Percentiles rank a stretch among this genome's conserved stretches.
Conservation (phyloP, 768 basidiomycete genomes). For the Boletus barrowsii region DNA sequence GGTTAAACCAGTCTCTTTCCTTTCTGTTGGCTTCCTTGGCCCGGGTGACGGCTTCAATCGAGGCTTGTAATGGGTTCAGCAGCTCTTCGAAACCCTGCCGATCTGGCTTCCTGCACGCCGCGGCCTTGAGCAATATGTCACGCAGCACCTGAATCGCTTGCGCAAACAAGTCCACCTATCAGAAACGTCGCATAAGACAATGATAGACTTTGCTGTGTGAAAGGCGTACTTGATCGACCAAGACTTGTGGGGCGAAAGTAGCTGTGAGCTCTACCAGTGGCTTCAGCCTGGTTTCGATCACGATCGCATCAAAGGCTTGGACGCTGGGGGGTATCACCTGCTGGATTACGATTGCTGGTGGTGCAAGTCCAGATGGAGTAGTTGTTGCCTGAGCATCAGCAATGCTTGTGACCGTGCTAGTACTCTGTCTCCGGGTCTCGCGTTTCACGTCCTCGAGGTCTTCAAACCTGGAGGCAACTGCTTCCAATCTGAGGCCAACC, state of each 20-base stretch:
- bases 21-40: slow-evolving; percentile 79
- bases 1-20: slow-evolving; percentile 79
- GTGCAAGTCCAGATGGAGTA: slow-evolving; percentile 32
- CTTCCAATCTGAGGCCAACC: slow-evolving; percentile 66
- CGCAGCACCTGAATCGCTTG: slow-evolving; percentile 66
- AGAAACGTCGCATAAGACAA: slow-evolving; percentile 5
- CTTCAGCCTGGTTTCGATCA: slow-evolving; percentile 71
- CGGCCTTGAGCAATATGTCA: slow-evolving; percentile 62
- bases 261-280: slow-evolving; percentile 72
- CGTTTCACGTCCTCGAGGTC: slow-evolving; percentile 67
- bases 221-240: slow-evolving; percentile 72
- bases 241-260: slow-evolving; percentile 61
- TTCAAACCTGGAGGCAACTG: slow-evolving; percentile 90
- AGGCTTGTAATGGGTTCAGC: slow-evolving; percentile 64
- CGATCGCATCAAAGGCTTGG: slow-evolving; percentile 66
- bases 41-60: slow-evolving; percentile 73
- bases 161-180: slow-evolving; percentile 66
- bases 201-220: background rate
- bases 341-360: slow-evolving; percentile 37
- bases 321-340: slow-evolving; percentile 56
- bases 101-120: slow-evolving; percentile 78
- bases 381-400: slow-evolving; percentile 24
- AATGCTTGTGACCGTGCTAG: slow-evolving; percentile 30
- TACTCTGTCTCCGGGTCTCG: slow-evolving; percentile 26
- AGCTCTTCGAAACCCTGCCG: slow-evolving; percentile 53